Base-by-base conservation (phyloP, 768 basidiomycete genomes). In the Ephemerocybe angulata region DNA sequence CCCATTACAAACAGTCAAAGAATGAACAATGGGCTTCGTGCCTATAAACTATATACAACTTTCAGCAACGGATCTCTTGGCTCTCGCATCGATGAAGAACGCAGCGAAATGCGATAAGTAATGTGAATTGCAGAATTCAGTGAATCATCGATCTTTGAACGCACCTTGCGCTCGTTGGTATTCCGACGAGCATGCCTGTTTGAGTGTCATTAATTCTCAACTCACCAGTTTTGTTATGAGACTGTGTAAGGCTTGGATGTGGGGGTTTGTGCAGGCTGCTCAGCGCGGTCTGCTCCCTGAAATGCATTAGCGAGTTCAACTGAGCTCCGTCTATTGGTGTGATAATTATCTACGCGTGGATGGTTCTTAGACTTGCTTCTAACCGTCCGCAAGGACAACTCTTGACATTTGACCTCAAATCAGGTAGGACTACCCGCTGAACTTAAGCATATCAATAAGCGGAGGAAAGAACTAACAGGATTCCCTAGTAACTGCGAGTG, bases 401-500 rank as follows among this genome's bases (percentile, higher is more conserved):
- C 48, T 68, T 78, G 78, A 78, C 78, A 58, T 64, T 74, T 72
- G 84, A 83, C 83, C 85, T 87, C 85, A 84, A 81, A 85, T 86
- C 84, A 83, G 82, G 83, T 79, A 83, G 83, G 85, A 84, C 77
- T 86, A 87, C 86, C 85, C 82, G 79, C 85, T 85, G 83, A 86
- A 87, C 83, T 87, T 87, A 86, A 87, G 86, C 85, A 86, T 86
- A 87, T 87, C 83, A 87, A 85, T 86, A 86, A 88, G 86, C 81
- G 81, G 85, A 87, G 86, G 86, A 87, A 87, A 88, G 86, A 88
- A 88, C 84, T 86, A 87, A 87, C 86, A 81, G 85, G 85, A 86
- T 87, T 83, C 86, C 84, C 79, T 84, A 86, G 86, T 87, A 87
- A 84, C 86, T 83, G 85, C 83, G 82, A 87, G 86, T 85, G 86